phyloP scores from a whole-genome alignment of 2,329 filamentous ascomycete genomes.

The Alternaria sp. region DNA sequence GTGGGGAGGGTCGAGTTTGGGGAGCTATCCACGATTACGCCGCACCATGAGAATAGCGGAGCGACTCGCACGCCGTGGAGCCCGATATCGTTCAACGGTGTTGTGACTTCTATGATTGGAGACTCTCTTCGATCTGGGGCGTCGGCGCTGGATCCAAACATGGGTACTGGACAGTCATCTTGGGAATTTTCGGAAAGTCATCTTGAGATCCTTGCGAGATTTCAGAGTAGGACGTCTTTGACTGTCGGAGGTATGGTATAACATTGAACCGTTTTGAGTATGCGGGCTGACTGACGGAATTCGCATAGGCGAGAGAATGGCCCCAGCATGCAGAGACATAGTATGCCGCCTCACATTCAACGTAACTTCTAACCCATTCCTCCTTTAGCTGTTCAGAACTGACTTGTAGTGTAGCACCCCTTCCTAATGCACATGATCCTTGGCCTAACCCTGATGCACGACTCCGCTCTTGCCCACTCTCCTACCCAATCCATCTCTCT shows the following conservation, averaged over 20 bases:
- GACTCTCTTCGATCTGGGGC: conserved; percentile 8
- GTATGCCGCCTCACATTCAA: conserved; percentile 49
- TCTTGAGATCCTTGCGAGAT: conserved; percentile 49
- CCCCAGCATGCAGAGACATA: conserved; percentile 45
- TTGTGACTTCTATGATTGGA: conserved; percentile 20
- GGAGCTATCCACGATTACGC: background rate
- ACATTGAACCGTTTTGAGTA: background rate
- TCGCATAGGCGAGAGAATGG: conserved; percentile 21
- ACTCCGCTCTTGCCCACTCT: conserved; percentile 50
- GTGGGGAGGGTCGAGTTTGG: background rate
- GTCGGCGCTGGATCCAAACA: background rate
- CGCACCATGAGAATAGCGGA: background rate
- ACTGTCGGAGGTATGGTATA: conserved; percentile 44
- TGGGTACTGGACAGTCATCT: background rate
- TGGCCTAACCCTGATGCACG: conserved; percentile 61
- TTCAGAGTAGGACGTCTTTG: conserved; percentile 52
- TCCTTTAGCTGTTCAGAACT: background rate
- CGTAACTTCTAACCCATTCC: conserved; percentile 39
- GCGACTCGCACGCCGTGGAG: background rate
- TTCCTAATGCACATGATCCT: conserved; percentile 64
- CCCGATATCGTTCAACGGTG: conserved; percentile 20
- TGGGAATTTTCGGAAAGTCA: conserved; percentile 27
- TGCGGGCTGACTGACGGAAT: background rate
- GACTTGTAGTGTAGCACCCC: conserved; percentile 48
- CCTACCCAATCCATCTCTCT: conserved; percentile 26